Evolutionary conservation across 169 alveolate species (phyloP).

Genomic region (Cryptosporidium tyzzeri): DNA sequence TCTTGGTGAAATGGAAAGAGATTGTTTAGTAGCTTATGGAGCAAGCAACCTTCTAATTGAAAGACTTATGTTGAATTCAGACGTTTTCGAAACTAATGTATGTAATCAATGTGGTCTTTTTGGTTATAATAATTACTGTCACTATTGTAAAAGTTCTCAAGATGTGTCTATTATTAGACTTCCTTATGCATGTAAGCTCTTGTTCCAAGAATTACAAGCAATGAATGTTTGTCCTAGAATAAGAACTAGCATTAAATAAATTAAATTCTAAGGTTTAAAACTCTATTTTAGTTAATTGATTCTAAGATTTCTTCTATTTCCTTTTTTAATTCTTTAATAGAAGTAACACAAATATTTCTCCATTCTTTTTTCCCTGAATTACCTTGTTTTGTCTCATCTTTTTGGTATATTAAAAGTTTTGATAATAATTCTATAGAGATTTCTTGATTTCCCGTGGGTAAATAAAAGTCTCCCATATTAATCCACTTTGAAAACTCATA

Average conservation of each 20-base stretch:
- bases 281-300: not conserved
- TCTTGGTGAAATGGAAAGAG: constrained; percentile 99
- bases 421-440: constrained; percentile 7
- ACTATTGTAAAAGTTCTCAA: constrained; percentile 90
- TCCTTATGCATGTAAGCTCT: constrained; percentile 95
- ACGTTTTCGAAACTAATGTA: constrained; percentile 95
- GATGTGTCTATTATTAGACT: constrained; percentile 81
- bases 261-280: not conserved
- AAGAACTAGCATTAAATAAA: constrained; percentile 14
- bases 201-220: constrained; percentile 92
- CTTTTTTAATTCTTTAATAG: not conserved
- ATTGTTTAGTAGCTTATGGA: constrained; percentile 99
- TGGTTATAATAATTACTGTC: constrained; percentile 94
- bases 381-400: not conserved
- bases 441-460: constrained; percentile 33
- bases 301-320: constrained; percentile 8
- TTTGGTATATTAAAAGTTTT: not conserved
- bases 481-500: constrained; percentile 23
- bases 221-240: constrained; percentile 90
- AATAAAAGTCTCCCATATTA: not conserved
- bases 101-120: constrained; percentile 95
- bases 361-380: not conserved
- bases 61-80: constrained; percentile 97
- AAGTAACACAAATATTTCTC: not conserved
- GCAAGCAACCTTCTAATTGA: constrained; percentile 96